Percentiles rank a stretch among this genome's conserved stretches.
Evolutionary conservation across 176 grass and related monocot species (phyloP).

Genomic region (Saccharum officinarum): DNA sequence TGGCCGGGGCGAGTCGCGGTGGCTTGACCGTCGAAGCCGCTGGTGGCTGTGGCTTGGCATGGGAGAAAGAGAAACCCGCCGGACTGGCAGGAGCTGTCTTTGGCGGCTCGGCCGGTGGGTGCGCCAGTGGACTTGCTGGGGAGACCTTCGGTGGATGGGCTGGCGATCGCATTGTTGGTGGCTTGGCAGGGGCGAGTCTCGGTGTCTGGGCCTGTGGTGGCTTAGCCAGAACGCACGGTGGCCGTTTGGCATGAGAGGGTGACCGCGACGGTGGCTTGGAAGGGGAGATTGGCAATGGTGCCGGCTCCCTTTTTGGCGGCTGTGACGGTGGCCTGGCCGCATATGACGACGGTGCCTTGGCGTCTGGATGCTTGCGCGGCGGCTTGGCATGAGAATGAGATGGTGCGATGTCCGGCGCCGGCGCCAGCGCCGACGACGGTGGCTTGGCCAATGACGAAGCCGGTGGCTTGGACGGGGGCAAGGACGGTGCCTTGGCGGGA

Average conservation of each 20-base stretch:
- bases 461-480: background rate
- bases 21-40: background rate
- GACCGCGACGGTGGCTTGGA: background rate
- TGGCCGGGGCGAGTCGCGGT: background rate
- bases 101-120: background rate
- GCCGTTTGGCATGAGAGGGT: background rate
- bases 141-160: background rate
- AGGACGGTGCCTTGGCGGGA: background rate
- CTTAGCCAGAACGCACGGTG: background rate
- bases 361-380: too few relatives aligned
- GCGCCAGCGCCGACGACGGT: background rate
- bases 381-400: background rate
- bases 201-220: background rate
- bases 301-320: background rate
- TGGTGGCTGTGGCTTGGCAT: background rate
- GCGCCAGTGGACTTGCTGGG: constrained; percentile 6
- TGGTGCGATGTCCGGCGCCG: background rate
- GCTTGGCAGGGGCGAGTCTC: background rate
- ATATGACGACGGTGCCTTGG: background rate
- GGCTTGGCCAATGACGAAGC: background rate
- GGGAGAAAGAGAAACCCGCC: background rate
- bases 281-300: background rate
- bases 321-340: background rate
- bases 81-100: background rate
- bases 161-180: background rate